A percentile compares a stretch with the other conserved stretches of the same genome.
Evolutionary conservation across 768 basidiomycete species (phyloP).

Genomic region (Mycena olivaceomarginata): DNA sequence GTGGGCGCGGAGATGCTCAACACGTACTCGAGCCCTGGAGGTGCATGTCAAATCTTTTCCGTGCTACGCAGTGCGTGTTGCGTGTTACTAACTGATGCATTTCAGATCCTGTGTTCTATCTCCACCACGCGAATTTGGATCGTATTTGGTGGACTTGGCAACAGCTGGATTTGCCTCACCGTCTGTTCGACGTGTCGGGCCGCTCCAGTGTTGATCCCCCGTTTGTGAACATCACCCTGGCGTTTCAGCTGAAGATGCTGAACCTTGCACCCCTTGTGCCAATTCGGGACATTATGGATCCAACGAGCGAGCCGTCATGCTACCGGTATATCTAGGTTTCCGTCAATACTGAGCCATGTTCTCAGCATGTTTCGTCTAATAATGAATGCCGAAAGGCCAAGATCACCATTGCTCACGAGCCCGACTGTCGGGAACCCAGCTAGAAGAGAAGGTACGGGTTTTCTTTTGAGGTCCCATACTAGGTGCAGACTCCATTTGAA

Average conservation of each 20-base stretch:
- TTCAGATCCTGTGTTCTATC: constrained; percentile 49
- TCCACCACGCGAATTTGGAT: constrained; percentile 50
- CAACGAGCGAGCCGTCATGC: constrained; percentile 9
- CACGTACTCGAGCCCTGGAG: constrained; percentile 33
- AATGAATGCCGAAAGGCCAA: too few relatives aligned
- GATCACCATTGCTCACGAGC: too few relatives aligned
- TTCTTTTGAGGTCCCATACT: too few relatives aligned
- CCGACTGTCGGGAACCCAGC: too few relatives aligned
- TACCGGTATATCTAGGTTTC: constrained; percentile 31
- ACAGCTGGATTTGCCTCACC: constrained; percentile 32
- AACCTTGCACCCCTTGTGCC: constrained; percentile 34
- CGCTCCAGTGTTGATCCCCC: constrained; percentile 38
- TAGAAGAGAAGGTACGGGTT: too few relatives aligned
- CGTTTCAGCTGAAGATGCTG: constrained; percentile 38
- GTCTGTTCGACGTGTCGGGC: constrained; percentile 46
- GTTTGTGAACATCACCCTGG: constrained; percentile 39
- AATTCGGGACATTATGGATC: constrained; percentile 40
- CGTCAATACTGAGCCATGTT: too few relatives aligned
- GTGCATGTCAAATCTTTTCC: neutral
- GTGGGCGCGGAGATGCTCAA: constrained; percentile 59
- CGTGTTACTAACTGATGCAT: neutral
- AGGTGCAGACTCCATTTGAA: too few relatives aligned
- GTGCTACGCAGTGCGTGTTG: too few relatives aligned
- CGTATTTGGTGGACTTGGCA: constrained; percentile 51
- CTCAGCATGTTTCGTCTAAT: too few relatives aligned